phyloP scores from a whole-genome alignment of 2,329 filamentous ascomycete genomes.

The Fusarium sp. region DNA sequence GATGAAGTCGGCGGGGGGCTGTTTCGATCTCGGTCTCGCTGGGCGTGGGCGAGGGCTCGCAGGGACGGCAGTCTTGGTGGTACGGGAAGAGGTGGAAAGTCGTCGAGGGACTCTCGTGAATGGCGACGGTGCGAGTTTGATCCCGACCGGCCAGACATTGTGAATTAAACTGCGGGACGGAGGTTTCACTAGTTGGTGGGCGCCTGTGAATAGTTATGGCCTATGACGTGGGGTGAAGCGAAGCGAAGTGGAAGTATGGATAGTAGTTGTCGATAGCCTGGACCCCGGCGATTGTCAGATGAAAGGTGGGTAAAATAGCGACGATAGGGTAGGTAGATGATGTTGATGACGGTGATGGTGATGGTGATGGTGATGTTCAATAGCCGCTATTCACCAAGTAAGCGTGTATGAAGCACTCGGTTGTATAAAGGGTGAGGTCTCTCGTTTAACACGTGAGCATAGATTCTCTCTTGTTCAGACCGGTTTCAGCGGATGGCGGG shows the following conservation, averaged over 20 bases:
- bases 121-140: slow-evolving; percentile 46
- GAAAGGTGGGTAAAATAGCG: slow-evolving; percentile 21
- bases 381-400: not conserved
- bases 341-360: not conserved
- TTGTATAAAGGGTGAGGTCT: slow-evolving; percentile 5
- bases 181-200: slow-evolving; percentile 24
- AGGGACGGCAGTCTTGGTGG: slow-evolving; percentile 47
- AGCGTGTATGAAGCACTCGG: slow-evolving; percentile 7
- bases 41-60: slow-evolving; percentile 44
- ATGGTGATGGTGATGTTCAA: not conserved
- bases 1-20: slow-evolving; percentile 35
- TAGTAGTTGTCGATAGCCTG: too few species aligned
- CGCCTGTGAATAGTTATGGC: slow-evolving; percentile 22
- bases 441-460: slow-evolving; percentile 22
- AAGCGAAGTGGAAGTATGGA: slow-evolving; percentile 2
- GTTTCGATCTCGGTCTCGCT: slow-evolving; percentile 45
- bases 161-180: slow-evolving; percentile 17
- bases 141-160: slow-evolving; percentile 49
- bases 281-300: slow-evolving; percentile 9
- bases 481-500: not conserved
- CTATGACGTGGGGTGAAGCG: slow-evolving; percentile 35
- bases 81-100: slow-evolving; percentile 47
- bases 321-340: not conserved
- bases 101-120: slow-evolving; percentile 44
- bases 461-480: slow-evolving; percentile 5